Evolutionary conservation across 164 flowering plant species (phyloP).

Genomic region (Aristolochia contorta): DNA sequence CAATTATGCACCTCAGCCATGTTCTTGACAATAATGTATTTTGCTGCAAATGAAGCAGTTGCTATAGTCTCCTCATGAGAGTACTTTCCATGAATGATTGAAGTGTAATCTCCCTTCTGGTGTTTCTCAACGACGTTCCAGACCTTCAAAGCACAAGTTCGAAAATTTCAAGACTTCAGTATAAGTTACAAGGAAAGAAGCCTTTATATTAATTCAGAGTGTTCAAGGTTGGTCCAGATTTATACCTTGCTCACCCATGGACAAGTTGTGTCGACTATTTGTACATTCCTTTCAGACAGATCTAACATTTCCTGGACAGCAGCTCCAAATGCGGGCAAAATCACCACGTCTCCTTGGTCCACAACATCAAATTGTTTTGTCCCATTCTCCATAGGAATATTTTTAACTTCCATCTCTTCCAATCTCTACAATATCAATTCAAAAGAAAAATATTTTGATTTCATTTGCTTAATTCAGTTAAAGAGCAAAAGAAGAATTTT

Average conservation of each 20-base stretch:
- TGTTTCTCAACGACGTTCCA: conserved; percentile 96
- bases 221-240: conserved; percentile 3
- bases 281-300: conserved; percentile 69
- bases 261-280: conserved; percentile 97
- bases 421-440: conserved; percentile 37
- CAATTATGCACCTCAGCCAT: conserved; percentile 62
- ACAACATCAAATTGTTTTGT: conserved; percentile 79
- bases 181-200: background rate
- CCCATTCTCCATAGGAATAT: conserved; percentile 65
- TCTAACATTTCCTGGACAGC: conserved; percentile 85
- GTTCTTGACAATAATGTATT: conserved; percentile 75
- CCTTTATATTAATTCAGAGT: too few relatives aligned
- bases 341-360: conserved; percentile 79
- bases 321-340: conserved; percentile 98
- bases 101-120: conserved; percentile 89
- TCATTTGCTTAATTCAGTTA: background rate
- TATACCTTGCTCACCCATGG: conserved; percentile 97
- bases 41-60: conserved; percentile 97
- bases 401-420: conserved; percentile 79
- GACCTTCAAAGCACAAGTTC: conserved; percentile 34
- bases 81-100: conserved; percentile 94
- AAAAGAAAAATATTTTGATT: background rate
- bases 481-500: background rate
- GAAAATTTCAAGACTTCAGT: background rate
- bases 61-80: conserved; percentile 92